Evolutionary conservation across 306 rosid species (phyloP), one percentile per base, ranked within the genome.

Genomic region (Acacia acuminata): DNA sequence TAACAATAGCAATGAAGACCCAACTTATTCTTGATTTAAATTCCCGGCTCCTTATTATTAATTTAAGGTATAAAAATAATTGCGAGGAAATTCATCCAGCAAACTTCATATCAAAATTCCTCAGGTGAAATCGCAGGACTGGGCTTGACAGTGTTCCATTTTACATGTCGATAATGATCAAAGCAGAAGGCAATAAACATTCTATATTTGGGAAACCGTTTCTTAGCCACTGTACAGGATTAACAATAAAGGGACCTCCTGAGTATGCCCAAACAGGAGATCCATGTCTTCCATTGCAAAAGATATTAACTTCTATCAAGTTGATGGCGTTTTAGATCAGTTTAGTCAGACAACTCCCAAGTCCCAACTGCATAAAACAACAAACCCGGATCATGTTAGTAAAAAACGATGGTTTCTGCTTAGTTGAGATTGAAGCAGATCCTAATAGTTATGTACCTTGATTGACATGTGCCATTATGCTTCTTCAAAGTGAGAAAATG

Each of bases 401-500:
- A 4, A 60, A 22, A 60, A 11, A 25, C 24, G 40, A 27, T 13
- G 7, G 20, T 27, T 38, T 25, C 69, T 6, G 19, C 69, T 27
- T 12, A 13, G 8, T 13, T 61, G 34, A 3, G 14, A 16, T 24
- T 61, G 67, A 11, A 61, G 16, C 8, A 61, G 30, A 25, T 61
- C 67, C 7, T 61, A 11, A 25, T 11, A 25, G 53, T 70, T 19
- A 2, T n/a, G 7, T 71, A 22, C 75, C 55, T 71, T 43, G n/a
- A 71, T 12, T 32, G 50, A 44, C 40, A 12, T 45, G 58, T 10
- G 8, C 34, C 73, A 50, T 51, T 64, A 66, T 22, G 40, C 63
- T 14, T 63, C 76, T 75, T 86, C 78, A 58, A 94, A 91, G 72
- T 83, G 88, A 78, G 77, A 66, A 30, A 58, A 11, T 5, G 94